A percentile compares a stretch with the other conserved stretches of the same genome.
These are phyloP conservation scores for Cyberlindnera suaveolens DNA, from an alignment of 805 yeast species.

Conservation along the genomic window DNA sequence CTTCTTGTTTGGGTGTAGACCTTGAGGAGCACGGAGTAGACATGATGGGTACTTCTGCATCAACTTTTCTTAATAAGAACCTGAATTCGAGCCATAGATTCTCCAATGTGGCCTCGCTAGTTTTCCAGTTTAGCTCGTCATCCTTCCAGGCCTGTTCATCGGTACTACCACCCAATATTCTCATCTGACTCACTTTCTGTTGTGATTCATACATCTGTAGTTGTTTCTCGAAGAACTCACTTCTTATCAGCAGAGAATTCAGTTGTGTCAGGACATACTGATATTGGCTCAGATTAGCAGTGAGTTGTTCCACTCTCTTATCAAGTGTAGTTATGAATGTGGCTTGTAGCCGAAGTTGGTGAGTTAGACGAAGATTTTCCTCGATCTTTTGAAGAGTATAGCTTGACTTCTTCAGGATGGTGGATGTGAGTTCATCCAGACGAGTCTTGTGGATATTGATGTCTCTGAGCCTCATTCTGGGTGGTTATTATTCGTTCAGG, in stretches of 20 bases:
- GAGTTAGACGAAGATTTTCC: conserved; percentile 18
- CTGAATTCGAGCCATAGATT: conserved; percentile 36
- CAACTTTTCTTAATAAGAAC: conserved; percentile 24
- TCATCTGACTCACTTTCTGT: conserved; percentile 8
- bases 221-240: conserved; percentile 27
- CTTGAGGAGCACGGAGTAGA: background rate
- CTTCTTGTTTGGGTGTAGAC: background rate
- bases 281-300: conserved; percentile 22
- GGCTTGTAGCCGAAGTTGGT: conserved; percentile 14
- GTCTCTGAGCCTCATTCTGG: conserved; percentile 7
- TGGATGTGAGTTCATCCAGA: conserved; percentile 17
- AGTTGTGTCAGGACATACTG: conserved; percentile 23
- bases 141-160: conserved; percentile 23
- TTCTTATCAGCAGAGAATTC: conserved; percentile 23
- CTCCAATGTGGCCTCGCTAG: conserved; percentile 40
- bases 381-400: conserved; percentile 18
- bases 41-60: conserved; percentile 1
- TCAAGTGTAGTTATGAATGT: conserved; percentile 18
- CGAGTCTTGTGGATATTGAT: conserved; percentile 8
- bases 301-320: conserved; percentile 15
- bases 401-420: conserved; percentile 16
- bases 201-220: conserved; percentile 22
- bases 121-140: conserved; percentile 36
- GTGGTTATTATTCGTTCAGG: conserved; percentile 1
- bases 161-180: conserved; percentile 8